Base-by-base conservation (phyloP, 202 grass and related monocot genomes). In the Musa balbisiana region DNA sequence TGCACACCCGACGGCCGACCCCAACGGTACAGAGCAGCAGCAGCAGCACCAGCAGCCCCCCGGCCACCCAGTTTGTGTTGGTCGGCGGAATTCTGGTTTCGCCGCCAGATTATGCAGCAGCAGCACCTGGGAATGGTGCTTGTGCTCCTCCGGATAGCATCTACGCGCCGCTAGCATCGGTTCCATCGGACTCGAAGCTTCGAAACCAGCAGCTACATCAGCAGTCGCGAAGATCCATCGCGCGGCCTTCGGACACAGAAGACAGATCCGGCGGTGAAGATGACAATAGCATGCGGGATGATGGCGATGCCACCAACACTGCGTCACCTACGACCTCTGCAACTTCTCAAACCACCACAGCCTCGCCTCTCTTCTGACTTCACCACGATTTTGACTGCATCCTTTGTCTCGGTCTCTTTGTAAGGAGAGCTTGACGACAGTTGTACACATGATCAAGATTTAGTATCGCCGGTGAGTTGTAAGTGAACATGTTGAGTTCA, bases 41-140 rank as follows among this genome's bases (percentile, higher is more conserved):
- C 84, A n/a, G 55, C 43, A 75, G 52, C 71, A 19, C 59, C 77
- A 65, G 81, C 56, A 81, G 56, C 2, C 77, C 76, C 60, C 19
- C 73, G 1, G 8, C 78, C 1, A 84, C 86, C 0, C 93, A 93
- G 75, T 93, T 93, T 79, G 79, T 97, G 62, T 81, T 97, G 50
- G 93, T 97, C 10, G 83, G 93, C 14, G 87, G 90, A 33, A 93
- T 97, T 69, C 89, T 91, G 88, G 81, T 97, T n/a, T 88, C 88
- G 2, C 88, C 87, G 1, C 71, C 76, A 60, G 84, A 97, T 56
- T 93, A 87, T 17, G 70, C 86, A 1, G 77, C 84, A 2, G 84
- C 84, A 0, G 71, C 78, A 2, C 67, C 67, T 69, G 33, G 21
- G 3, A 23, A 11, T n/a, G 16, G 15, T 49, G 16, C 67, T 49